These are phyloP conservation scores for Plasmodium gonderi DNA, from an alignment of 169 alveolate genomes.

Conservation along the genomic window DNA sequence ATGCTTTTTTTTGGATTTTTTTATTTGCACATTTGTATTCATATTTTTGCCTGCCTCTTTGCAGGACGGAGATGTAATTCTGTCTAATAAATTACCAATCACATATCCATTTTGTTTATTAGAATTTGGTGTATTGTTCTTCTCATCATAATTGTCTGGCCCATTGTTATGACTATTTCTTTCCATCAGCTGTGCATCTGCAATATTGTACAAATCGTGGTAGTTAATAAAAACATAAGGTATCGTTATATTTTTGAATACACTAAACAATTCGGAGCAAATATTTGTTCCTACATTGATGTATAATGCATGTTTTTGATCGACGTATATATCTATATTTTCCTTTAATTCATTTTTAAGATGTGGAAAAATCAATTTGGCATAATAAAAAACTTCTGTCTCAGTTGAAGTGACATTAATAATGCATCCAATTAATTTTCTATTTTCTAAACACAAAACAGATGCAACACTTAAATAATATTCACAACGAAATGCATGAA, in stretches of 20 bases:
- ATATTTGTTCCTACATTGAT: constrained; percentile 37
- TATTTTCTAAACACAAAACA: constrained; percentile 47
- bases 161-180: neutral
- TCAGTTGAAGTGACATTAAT: constrained; percentile 33
- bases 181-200: constrained; percentile 45
- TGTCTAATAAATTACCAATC: neutral
- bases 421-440: constrained; percentile 58
- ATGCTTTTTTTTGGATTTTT: neutral
- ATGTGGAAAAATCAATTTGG: constrained; percentile 18
- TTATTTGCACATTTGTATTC: neutral
- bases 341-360: constrained; percentile 20
- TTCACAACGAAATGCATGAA: constrained; percentile 22
- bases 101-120: neutral
- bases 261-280: constrained; percentile 68
- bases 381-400: constrained; percentile 42
- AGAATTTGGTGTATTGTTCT: neutral
- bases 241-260: constrained; percentile 18
- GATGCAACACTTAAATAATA: constrained; percentile 59
- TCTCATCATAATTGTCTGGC: neutral
- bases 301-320: constrained; percentile 55
- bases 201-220: constrained; percentile 52
- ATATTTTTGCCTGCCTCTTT: neutral
- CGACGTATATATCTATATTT: constrained; percentile 56
- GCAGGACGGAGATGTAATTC: neutral
- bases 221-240: constrained; percentile 71